Evolutionary conservation across 2,329 filamentous ascomycete species (phyloP), one percentile per base, ranked within the genome.

Genomic region (Magnaporthiopsis rhizophila): DNA sequence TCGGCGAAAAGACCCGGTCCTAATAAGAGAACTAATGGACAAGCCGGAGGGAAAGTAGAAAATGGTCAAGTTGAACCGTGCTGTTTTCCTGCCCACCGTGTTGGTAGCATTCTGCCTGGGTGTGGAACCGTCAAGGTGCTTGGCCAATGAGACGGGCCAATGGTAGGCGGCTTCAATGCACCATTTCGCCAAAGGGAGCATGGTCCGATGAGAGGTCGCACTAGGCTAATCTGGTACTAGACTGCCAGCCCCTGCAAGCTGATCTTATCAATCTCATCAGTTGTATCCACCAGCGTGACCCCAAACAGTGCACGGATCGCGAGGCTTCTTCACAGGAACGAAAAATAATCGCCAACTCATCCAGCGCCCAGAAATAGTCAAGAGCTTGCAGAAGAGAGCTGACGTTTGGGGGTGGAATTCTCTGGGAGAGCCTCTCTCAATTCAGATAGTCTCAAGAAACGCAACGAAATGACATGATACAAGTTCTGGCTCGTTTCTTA

Each of bases 251-350:
- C 26, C 26, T 53, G 58, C 59, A 64, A 34, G 68, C 67, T 69
- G 67, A 71, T 71, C 70, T 71, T 71, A 71, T 71, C 70, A 71
- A 71, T 67, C 66, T 50, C 58, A 66, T 67, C 65, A 64, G 32
- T 59, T 45, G 34, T 15, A 15, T 24, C 57, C 24, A 58, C 57
- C 30, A 5, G 30, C 30, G 6, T 6, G n/a, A 18, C 26, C 30
- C 21, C 57, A 58, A 24, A n/a, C 50, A 24, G 12, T 58, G 57
- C 26, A 32, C 9, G n/a, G 62, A 36, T 63, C 56, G 32, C 34
- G 18, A 45, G 18, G 45, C 45, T 24, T 53, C 7, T n/a, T 53
- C 21, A 21, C 45, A 5, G n/a, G 3, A 53, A 53, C 1, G 45
- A 53, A 53, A 53, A 21, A 53, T 5, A 21, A 53, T 21, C 6